Conservation (phyloP, 2,329 filamentous ascomycete genomes). For the Diaporthe destruens region DNA sequence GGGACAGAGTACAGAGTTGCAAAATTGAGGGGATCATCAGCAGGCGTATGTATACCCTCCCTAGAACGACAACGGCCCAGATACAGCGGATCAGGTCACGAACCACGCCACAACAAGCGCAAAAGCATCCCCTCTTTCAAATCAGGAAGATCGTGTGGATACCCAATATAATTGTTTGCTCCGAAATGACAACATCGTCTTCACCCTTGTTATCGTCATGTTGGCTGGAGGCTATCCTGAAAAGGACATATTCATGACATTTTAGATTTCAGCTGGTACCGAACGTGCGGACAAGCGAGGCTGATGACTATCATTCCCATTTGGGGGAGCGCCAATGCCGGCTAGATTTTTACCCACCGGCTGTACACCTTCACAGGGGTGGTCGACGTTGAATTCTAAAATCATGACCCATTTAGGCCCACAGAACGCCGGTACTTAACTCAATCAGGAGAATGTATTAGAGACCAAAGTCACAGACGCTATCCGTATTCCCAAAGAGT, state of each 20-base stretch:
- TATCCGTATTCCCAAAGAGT: too few species aligned
- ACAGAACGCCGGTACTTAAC: too few species aligned
- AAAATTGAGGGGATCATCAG: neutral
- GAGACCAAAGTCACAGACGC: too few species aligned
- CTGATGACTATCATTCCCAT: neutral
- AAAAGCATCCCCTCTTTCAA: neutral
- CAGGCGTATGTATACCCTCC: neutral
- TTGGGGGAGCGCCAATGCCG: too few species aligned
- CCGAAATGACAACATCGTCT: neutral
- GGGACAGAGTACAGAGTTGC: neutral
- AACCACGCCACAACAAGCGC: neutral
- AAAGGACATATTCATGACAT: neutral
- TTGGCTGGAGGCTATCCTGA: slow-evolving; percentile 5
- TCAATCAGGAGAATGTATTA: too few species aligned
- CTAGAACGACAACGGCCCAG: neutral
- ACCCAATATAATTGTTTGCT: neutral
- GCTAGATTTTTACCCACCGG: too few species aligned
- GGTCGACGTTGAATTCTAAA: too few species aligned
- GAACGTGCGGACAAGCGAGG: neutral
- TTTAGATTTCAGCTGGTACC: neutral
- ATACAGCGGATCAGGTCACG: neutral
- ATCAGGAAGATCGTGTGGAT: neutral
- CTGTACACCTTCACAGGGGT: too few species aligned
- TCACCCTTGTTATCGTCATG: slow-evolving; percentile 1
- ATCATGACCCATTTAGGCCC: too few species aligned